Conservation (phyloP, 352 stramenopile genomes). For the Globisporangium megalacanthum region DNA sequence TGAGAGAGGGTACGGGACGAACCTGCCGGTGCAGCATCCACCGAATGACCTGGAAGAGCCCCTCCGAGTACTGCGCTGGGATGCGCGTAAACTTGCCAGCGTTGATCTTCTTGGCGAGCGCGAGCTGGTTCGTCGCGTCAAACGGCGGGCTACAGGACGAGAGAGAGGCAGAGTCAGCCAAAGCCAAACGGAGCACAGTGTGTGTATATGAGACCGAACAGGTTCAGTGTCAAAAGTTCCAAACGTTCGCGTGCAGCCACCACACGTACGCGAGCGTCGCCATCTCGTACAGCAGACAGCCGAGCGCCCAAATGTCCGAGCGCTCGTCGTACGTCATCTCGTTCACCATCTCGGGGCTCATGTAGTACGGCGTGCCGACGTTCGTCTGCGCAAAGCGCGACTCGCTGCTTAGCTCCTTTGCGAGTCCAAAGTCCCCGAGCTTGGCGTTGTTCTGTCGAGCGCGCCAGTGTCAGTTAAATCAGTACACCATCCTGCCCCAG, state of each 20-base stretch:
- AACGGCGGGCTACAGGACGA: slow-evolving; percentile 73
- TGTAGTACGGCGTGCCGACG: slow-evolving; percentile 92
- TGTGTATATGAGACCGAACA: too few relatives aligned
- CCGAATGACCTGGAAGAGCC: slow-evolving; percentile 85
- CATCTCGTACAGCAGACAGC: slow-evolving; percentile 91
- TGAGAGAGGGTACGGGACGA: slow-evolving; percentile 5
- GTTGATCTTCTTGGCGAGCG: slow-evolving; percentile 93
- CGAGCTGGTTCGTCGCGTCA: slow-evolving; percentile 89
- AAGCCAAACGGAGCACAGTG: too few relatives aligned
- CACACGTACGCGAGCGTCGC: slow-evolving; percentile 65
- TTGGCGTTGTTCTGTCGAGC: slow-evolving; percentile 82
- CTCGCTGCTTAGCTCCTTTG: slow-evolving; percentile 88
- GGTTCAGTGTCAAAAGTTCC: background rate
- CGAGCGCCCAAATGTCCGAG: slow-evolving; percentile 90
- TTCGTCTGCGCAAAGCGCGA: slow-evolving; percentile 89
- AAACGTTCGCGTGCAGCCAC: background rate
- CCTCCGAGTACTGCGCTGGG: slow-evolving; percentile 87
- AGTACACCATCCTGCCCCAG: slow-evolving; percentile 2
- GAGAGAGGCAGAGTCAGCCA: too few relatives aligned
- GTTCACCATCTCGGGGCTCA: slow-evolving; percentile 91
- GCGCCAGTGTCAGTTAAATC: slow-evolving; percentile 4
- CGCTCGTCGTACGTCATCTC: slow-evolving; percentile 91
- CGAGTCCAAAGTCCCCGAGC: slow-evolving; percentile 89
- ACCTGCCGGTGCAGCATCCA: slow-evolving; percentile 84
- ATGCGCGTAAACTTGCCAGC: slow-evolving; percentile 89